Conservation (phyloP, 2,329 filamentous ascomycete species). For the Exophiala lecanii-corni region DNA sequence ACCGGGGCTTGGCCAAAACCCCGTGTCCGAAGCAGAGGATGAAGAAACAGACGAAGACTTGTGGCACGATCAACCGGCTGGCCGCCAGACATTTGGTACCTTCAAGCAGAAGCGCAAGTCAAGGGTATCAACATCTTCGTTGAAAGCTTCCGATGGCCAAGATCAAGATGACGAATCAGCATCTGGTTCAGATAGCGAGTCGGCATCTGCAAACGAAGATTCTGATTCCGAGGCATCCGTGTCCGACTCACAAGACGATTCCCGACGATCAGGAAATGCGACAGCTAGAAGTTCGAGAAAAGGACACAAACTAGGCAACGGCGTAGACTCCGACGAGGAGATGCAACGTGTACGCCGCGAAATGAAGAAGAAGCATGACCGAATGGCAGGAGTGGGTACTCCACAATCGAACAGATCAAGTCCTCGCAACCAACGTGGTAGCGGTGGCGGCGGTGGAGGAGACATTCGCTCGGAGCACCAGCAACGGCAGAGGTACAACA, state of each 20-base stretch:
- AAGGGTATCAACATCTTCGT: neutral
- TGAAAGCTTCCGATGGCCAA: neutral
- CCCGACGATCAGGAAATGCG: neutral
- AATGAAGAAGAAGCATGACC: constrained; percentile 17
- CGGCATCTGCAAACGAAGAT: constrained; percentile 3
- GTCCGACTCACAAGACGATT: neutral
- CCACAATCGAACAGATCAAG: neutral
- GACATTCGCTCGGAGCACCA: no score
- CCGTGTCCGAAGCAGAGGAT: constrained; percentile 2
- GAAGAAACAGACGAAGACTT: constrained; percentile 17
- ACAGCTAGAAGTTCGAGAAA: neutral
- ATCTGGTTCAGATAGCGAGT: constrained; percentile 1
- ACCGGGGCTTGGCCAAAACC: neutral
- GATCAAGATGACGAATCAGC: constrained; percentile 10
- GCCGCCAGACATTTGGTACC: constrained; percentile 24
- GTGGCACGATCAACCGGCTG: constrained; percentile 12
- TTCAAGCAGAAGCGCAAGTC: constrained; percentile 18
- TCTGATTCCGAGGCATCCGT: constrained; percentile 1
- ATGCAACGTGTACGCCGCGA: constrained; percentile 17
- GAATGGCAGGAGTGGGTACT: constrained; percentile 7
- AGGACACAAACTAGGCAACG: neutral
- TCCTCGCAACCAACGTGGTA: neutral
- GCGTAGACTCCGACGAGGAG: constrained; percentile 18
- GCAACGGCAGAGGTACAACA: no score
- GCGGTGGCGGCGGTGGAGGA: constrained; percentile 3